Evolutionary conservation across 2,329 filamentous ascomycete species (phyloP), one percentile per base, ranked within the genome.

Genomic region (Ophiostoma tasmaniense): DNA sequence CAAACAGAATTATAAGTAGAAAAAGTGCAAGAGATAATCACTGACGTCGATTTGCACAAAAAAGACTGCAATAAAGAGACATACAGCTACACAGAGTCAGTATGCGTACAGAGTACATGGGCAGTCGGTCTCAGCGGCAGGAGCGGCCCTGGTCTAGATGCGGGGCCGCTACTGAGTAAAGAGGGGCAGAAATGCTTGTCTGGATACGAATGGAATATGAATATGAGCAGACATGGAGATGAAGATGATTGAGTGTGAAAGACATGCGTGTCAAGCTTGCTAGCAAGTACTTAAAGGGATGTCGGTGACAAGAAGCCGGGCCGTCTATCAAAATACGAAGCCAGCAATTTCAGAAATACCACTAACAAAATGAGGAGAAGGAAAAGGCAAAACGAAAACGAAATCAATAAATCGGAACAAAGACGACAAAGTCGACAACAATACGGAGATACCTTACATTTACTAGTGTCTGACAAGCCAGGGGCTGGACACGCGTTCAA

Each of bases 111-210:
- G n/a, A n/a, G n/a, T n/a, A n/a, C n/a, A n/a, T n/a, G n/a, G n/a
- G n/a, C n/a, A n/a, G n/a, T n/a, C 50, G 28, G 61, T n/a, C 20
- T 64, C 61, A 64, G 61, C 61, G 61, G 61, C 33, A 37, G 61
- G 14, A 35, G 61, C 61, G 33, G 61, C 33, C 13, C 30, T 37
- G 61, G 4, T 62, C 52, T 28, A 52, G n/a, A n/a, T 62, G 59
- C 59, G 59, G 59, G 25, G 30, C 59, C 59, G 59, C 59, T 62
- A 35, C 59, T 62, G 30, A 64, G 61, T 33, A 11, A 37, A 35
- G 61, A 64, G 61, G 61, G 61, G 61, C 61, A 37, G 20, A 61
- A 64, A 64, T 64, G 61, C 61, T 64, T 64, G 61, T 64, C 61
- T 64, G 20, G 5, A 64, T 64, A 35, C 33, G 61, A 64, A 17